Evolutionary conservation across 768 basidiomycete genomes (phyloP), one percentile per base, ranked within the genome.

Genomic region (Leccinum subgranulosum): DNA sequence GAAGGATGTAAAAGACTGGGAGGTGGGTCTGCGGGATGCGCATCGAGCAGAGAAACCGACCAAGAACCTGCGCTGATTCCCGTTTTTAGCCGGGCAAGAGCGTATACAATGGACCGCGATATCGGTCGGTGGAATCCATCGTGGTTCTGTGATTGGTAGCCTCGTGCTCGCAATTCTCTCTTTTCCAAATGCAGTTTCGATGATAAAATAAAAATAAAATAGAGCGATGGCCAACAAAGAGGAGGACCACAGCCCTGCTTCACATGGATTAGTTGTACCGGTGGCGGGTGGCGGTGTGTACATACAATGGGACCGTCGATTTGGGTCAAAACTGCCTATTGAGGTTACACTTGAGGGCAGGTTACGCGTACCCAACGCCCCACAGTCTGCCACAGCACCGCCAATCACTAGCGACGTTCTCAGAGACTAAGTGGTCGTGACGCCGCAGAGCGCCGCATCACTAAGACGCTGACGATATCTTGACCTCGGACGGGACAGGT

Each of bases 1-100:
- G 96, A 92, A 90, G 75, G 90, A 93, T 65, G 94, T 98, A 51
- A 80, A 81, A 56, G 92, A 85, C 39, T 98, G 95, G 95, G 86
- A 92, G 91, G 94, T 97, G 74, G 72, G 93, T 80, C 45, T 69
- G 59, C 64, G 49, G 21, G 60, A 60, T 69, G 60, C 62, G 64
- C 56, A 59, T 67, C 60, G 55, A 28, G 33, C 49, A 49, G 52
- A 56, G 60, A 59, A 59, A 57, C 55, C 62, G 58, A 68, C 53
- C 61, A 36, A 36, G 36, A 17, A 36, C 36, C 36, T 36, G 36
- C 46, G 29, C 27, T 41, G 23, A 27, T 23, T 56, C 19, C 57
- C 51, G 53, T 54, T 55, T 55, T 28, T 76, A 97, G 94, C 79
- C 81, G 61, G 93, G 93, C 53, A 88, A 94, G 79, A 86, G 86